phyloP scores from a whole-genome alignment of 2,329 filamentous ascomycete species.

The Sporothrix dimorphospora region DNA sequence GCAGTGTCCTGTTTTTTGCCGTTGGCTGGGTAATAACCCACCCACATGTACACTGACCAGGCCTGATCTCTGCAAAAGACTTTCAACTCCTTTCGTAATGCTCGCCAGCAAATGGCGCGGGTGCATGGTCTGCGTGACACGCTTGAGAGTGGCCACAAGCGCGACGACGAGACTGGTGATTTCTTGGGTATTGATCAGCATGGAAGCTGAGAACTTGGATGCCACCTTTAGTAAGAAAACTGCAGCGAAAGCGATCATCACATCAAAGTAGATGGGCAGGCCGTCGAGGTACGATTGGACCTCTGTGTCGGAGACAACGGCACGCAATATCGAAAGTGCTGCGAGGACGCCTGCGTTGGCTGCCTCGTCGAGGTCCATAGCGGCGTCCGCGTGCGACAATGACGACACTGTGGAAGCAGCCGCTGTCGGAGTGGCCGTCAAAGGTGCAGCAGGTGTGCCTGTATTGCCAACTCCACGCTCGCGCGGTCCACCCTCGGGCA shows the following conservation, averaged over 20 bases:
- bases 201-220: slow-evolving; percentile 29
- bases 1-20: background rate
- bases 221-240: slow-evolving; percentile 37
- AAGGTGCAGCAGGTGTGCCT: background rate
- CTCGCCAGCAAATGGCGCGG: slow-evolving; percentile 32
- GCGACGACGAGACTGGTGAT: slow-evolving; percentile 34
- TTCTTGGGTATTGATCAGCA: slow-evolving; percentile 33
- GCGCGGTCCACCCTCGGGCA: background rate
- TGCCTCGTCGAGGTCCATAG: slow-evolving; percentile 36
- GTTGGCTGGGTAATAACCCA: background rate
- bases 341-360: slow-evolving; percentile 36
- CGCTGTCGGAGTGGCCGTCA: background rate
- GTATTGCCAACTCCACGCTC: background rate
- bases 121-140: slow-evolving; percentile 32
- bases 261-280: slow-evolving; percentile 28
- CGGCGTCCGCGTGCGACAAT: slow-evolving; percentile 21
- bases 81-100: slow-evolving; percentile 21
- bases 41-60: background rate
- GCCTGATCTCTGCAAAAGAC: slow-evolving; percentile 20
- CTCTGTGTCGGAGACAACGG: slow-evolving; percentile 22
- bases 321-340: slow-evolving; percentile 15
- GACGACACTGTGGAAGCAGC: background rate
- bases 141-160: slow-evolving; percentile 26
- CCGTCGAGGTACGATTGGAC: slow-evolving; percentile 26
- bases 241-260: slow-evolving; percentile 28